These are phyloP conservation scores for Metschnikowia reukaufii DNA, from an alignment of 805 yeast genomes.

Conservation along the genomic window DNA sequence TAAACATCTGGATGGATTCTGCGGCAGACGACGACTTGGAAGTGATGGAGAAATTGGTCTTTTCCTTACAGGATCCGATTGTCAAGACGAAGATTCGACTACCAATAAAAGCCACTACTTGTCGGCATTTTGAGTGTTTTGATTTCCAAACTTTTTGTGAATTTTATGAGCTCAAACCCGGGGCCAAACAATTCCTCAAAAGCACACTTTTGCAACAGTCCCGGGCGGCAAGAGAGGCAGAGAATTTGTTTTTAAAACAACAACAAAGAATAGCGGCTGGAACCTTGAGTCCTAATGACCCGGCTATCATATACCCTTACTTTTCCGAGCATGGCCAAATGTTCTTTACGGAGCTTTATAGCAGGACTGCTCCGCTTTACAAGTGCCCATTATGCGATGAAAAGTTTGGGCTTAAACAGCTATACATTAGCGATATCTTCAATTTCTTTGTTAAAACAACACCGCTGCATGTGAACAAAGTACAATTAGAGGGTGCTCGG, in stretches of 20 bases:
- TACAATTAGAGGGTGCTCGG: constrained; percentile 37
- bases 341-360: constrained; percentile 18
- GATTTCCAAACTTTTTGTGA: constrained; percentile 43
- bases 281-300: constrained; percentile 9
- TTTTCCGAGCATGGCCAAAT: constrained; percentile 22
- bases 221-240: constrained; percentile 20
- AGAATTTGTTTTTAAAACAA: constrained; percentile 16
- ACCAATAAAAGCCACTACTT: constrained; percentile 39
- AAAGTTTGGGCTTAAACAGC: constrained; percentile 32
- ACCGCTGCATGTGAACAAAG: constrained; percentile 32
- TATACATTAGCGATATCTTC: constrained; percentile 39
- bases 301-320: constrained; percentile 16
- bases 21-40: constrained; percentile 29
- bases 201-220: constrained; percentile 31
- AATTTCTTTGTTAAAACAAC: constrained; percentile 44
- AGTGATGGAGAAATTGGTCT: constrained; percentile 36
- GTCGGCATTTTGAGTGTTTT: constrained; percentile 46
- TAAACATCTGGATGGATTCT: constrained; percentile 22
- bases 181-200: constrained; percentile 23
- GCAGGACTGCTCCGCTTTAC: constrained; percentile 29
- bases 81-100: constrained; percentile 37
- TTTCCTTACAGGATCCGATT: constrained; percentile 42
- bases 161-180: constrained; percentile 36
- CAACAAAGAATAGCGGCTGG: constrained; percentile 16
- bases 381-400: constrained; percentile 43